Evolutionary conservation across 192 early-diverging fungal species (phyloP).

Genomic region (Podila clonocystis): DNA sequence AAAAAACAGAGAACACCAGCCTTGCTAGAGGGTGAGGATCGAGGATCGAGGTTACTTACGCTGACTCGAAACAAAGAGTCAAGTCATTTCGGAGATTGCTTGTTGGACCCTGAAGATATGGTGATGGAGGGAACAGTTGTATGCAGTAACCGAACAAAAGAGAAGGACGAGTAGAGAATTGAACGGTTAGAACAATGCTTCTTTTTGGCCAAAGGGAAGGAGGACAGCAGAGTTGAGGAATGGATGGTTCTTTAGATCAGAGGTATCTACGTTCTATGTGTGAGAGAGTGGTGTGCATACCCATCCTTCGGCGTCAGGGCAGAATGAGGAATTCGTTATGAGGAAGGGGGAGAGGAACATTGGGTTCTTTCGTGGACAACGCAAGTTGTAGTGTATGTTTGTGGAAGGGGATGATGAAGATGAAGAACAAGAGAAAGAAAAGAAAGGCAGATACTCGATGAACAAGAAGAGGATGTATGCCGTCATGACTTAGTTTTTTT

Average conservation of each 20-base stretch:
- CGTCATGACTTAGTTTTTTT: too few relatives aligned
- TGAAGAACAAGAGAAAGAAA: too few relatives aligned
- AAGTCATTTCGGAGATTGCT: not conserved
- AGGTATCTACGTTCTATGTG: not conserved
- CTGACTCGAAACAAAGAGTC: conserved; percentile 18
- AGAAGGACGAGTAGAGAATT: not conserved
- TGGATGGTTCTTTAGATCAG: not conserved
- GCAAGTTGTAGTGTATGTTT: not conserved
- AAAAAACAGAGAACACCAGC: not conserved
- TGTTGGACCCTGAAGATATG: conserved; percentile 17
- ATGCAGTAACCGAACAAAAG: not conserved
- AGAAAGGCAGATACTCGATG: too few relatives aligned
- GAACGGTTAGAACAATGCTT: not conserved
- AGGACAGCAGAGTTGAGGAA: not conserved
- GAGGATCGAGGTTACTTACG: not conserved
- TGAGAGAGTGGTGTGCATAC: too few relatives aligned
- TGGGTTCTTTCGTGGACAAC: not conserved
- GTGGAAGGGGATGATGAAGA: not conserved
- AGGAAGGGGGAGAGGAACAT: not conserved
- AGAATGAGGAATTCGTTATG: conserved; percentile 2
- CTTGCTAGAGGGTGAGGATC: too few relatives aligned
- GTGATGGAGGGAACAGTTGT: too few relatives aligned
- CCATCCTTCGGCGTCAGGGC: conserved; percentile 14
- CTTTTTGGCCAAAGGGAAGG: too few relatives aligned
- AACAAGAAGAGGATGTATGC: too few relatives aligned